These are phyloP conservation scores for Carnegiea gigantea DNA, from an alignment of 179 eudicot genomes.

Conservation along the genomic window DNA sequence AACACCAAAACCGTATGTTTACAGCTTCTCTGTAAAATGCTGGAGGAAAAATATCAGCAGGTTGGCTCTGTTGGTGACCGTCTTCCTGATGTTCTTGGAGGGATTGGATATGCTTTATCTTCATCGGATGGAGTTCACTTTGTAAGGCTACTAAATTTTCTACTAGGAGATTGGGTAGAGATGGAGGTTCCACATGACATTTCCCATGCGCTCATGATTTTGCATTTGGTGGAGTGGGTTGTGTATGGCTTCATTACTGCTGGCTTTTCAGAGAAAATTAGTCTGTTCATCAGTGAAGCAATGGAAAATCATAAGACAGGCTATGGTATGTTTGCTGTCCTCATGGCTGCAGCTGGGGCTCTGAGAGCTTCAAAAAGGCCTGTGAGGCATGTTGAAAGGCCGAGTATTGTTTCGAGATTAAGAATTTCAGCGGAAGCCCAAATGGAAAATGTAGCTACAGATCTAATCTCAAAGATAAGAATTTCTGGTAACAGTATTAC, in stretches of 20 bases:
- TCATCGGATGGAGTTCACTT: conserved; percentile 46
- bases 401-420: conserved; percentile 29
- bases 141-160: conserved; percentile 47
- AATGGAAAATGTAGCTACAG: conserved; percentile 52
- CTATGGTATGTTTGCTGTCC: conserved; percentile 47
- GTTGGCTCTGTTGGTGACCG: conserved; percentile 44
- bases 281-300: conserved; percentile 38
- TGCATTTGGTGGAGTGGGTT: conserved; percentile 91
- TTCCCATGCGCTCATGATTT: conserved; percentile 64
- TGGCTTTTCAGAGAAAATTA: conserved; percentile 47
- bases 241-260: conserved; percentile 47
- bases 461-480: conserved; percentile 42
- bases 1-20: conserved; percentile 52
- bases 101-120: conserved; percentile 81
- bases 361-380: conserved; percentile 63
- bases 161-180: conserved; percentile 59
- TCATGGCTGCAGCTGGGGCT: conserved; percentile 91
- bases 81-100: conserved; percentile 64
- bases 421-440: conserved; percentile 54
- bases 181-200: conserved; percentile 42
- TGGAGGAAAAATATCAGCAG: conserved; percentile 48
- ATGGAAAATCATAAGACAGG: conserved; percentile 41
- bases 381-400: conserved; percentile 32
- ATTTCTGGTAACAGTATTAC: conserved; percentile 11
- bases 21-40: conserved; percentile 56